Evolutionary conservation across 345 rosid genomes (phyloP), one percentile per base, ranked within the genome.

Genomic region (Clausena lansium): DNA sequence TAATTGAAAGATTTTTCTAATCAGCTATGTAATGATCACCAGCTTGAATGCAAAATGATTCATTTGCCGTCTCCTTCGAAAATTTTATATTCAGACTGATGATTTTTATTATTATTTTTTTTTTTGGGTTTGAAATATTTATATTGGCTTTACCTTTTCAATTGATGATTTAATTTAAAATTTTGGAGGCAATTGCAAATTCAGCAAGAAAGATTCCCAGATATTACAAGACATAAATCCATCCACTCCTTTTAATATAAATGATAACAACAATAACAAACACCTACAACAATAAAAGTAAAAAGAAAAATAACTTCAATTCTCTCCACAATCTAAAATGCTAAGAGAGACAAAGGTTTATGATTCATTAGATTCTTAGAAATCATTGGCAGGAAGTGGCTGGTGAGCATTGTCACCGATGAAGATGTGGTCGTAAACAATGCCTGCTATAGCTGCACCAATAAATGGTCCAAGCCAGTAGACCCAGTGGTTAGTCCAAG

Each of bases 401-500:
- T 86, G 87, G 68, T 90, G 94, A n/a, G 71, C 7, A 58, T 52
- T 38, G 38, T 71, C 71, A 14, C 72, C 81, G 11, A 91, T 84
- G 89, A 91, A 91, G 81, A 91, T 68, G 65, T 80, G 77, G 59
- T 91, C 92, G 24, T 91, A 89, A 9, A 89, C 76, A 9, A 91
- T 47, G 36, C 84, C 90, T 0, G 94, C 94, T 52, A 91, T 76
- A 2, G 84, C 91, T 22, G 89, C 92, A 0, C 94, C 94, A 19
- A 89, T 32, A 39, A 91, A 57, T 5, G 94, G 94, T 3, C 94
- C 94, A 5, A 80, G 75, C 94, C 94, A 91, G 81, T 87, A 91
- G 33, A 89, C 91, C 94, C 94, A 91, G 73, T 91, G 94, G 81
- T 83, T 77, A 15, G 82, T 60, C 94, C 94, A 91, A 24, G 87